phyloP scores from a whole-genome alignment of 2,329 filamentous ascomycete genomes.

The Pseudogymnoascus sp. region DNA sequence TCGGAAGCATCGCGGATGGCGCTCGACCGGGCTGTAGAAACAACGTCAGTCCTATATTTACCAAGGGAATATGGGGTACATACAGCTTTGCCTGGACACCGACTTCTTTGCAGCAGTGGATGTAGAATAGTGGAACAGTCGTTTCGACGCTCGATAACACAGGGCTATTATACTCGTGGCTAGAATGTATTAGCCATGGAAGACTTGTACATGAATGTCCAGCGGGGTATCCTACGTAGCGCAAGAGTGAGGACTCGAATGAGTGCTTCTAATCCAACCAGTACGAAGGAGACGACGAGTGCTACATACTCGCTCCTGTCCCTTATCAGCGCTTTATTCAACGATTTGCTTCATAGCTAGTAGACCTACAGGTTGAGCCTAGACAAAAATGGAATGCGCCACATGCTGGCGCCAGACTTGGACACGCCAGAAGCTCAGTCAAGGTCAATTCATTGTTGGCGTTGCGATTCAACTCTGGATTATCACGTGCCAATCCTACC shows the following conservation, averaged over 20 bases:
- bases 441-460: not conserved
- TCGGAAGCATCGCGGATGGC: constrained; percentile 79
- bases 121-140: constrained; percentile 70
- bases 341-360: not conserved
- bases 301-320: constrained; percentile 76
- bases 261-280: constrained; percentile 73
- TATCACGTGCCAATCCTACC: not conserved
- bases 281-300: constrained; percentile 70
- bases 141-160: constrained; percentile 73
- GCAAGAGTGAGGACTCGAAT: constrained; percentile 81
- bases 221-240: constrained; percentile 53
- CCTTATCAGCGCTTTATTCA: not conserved
- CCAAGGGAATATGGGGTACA: constrained; percentile 46
- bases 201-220: not conserved
- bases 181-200: constrained; percentile 30
- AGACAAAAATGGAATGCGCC: constrained; percentile 3
- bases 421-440: not conserved
- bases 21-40: constrained; percentile 52
- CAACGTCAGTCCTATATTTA: constrained; percentile 41
- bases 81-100: constrained; percentile 58
- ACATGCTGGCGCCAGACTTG: not conserved
- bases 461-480: not conserved
- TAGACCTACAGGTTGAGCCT: constrained; percentile 4
- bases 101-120: constrained; percentile 60
- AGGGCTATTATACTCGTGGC: constrained; percentile 72